A percentile compares a stretch with the other conserved stretches of the same genome.
These are phyloP conservation scores for Lactarius psammicola DNA, from an alignment of 768 basidiomycete species.

Conservation along the genomic window DNA sequence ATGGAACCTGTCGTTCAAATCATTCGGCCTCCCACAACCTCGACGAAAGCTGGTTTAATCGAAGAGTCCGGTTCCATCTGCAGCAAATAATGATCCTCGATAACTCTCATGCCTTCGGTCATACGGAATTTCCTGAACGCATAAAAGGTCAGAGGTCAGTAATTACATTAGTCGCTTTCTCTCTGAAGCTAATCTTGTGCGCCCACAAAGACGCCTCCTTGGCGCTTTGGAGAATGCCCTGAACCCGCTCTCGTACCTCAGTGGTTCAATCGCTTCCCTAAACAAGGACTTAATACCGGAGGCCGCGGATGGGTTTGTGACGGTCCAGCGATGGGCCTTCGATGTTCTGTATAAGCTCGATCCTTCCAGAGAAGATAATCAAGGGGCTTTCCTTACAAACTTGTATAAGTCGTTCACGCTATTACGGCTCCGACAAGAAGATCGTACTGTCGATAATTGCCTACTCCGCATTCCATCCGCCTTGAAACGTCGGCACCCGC, in stretches of 20 bases:
- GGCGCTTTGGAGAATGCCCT: conserved; percentile 46
- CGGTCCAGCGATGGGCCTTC: conserved; percentile 48
- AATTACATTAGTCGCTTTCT: neutral
- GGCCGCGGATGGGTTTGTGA: conserved; percentile 37
- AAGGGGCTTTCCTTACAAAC: conserved; percentile 40
- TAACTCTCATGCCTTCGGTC: conserved; percentile 26
- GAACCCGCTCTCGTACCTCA: conserved; percentile 44
- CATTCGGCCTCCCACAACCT: conserved; percentile 39
- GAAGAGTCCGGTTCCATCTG: conserved; percentile 45
- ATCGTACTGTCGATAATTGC: neutral
- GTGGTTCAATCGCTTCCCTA: conserved; percentile 45
- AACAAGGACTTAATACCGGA: conserved; percentile 42
- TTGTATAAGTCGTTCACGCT: conserved; percentile 41
- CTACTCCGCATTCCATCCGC: conserved; percentile 12
- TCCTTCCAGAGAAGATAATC: conserved; percentile 25
- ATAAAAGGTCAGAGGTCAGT: conserved; percentile 11
- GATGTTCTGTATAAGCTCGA: conserved; percentile 40
- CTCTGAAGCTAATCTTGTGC: neutral
- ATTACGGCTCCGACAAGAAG: conserved; percentile 19
- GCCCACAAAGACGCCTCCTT: conserved; percentile 5
- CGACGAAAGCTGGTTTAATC: conserved; percentile 41
- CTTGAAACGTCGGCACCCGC: neutral
- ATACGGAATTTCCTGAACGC: neutral
- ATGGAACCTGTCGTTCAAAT: conserved; percentile 36
- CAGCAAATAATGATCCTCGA: conserved; percentile 51